phyloP scores from a whole-genome alignment of 768 basidiomycete genomes.

The Podaxis sp. region DNA sequence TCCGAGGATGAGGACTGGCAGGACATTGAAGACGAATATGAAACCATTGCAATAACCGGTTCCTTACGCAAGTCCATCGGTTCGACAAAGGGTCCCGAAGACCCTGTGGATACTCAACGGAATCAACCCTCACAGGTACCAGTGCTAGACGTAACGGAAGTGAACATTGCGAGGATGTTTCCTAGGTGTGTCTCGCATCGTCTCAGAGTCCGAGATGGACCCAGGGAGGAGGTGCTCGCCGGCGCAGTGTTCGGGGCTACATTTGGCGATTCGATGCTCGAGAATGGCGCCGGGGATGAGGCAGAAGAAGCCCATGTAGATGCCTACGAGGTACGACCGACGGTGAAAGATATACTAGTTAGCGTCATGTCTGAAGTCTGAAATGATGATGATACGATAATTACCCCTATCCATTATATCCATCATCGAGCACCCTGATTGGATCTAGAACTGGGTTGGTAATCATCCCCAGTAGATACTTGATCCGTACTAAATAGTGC shows the following conservation, averaged over 20 bases:
- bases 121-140: slow-evolving; percentile 10
- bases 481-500: not conserved
- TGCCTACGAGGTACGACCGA: slow-evolving; percentile 31
- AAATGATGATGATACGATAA: not conserved
- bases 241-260: slow-evolving; percentile 62
- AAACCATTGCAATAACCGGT: not conserved
- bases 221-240: slow-evolving; percentile 67
- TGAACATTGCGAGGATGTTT: slow-evolving; percentile 72
- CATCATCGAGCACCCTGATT: not conserved
- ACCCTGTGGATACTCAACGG: not conserved
- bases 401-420: not conserved
- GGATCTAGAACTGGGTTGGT: not conserved
- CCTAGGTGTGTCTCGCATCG: slow-evolving; percentile 77
- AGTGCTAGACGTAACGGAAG: slow-evolving; percentile 59
- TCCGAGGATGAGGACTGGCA: slow-evolving; percentile 15
- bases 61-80: not conserved
- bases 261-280: slow-evolving; percentile 25
- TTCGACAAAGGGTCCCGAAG: not conserved
- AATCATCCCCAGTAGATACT: not conserved
- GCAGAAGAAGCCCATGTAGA: slow-evolving; percentile 5
- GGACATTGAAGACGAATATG: slow-evolving; percentile 14
- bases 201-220: slow-evolving; percentile 65
- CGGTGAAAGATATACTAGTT: slow-evolving; percentile 68
- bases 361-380: slow-evolving; percentile 52
- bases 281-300: slow-evolving; percentile 1